These are phyloP conservation scores for Aureobasidium lini DNA, from an alignment of 2,329 filamentous ascomycete species.

Conservation along the genomic window DNA sequence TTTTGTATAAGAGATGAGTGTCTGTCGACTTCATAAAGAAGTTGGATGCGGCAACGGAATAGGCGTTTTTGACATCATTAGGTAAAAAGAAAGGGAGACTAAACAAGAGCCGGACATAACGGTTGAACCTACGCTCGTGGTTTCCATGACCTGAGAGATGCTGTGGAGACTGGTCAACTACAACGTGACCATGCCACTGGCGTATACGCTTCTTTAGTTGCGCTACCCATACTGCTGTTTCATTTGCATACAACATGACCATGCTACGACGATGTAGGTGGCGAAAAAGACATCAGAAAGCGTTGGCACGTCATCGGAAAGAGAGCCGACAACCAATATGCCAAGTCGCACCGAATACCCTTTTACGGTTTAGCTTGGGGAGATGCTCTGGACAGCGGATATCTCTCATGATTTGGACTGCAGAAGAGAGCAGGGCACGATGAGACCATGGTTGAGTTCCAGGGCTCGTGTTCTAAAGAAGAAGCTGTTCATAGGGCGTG, in stretches of 20 bases:
- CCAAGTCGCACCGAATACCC: slow-evolving; percentile 10
- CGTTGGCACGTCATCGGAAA: slow-evolving; percentile 4
- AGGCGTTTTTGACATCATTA: slow-evolving; percentile 15
- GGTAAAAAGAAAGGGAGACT: slow-evolving; percentile 7
- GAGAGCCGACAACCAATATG: neutral
- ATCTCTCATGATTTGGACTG: neutral
- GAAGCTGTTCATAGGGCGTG: neutral
- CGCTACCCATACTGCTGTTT: neutral
- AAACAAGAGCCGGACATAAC: neutral
- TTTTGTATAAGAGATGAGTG: slow-evolving; percentile 11
- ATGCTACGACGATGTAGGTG: neutral
- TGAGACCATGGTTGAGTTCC: neutral
- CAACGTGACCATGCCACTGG: neutral
- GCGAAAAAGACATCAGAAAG: neutral
- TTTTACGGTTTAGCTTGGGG: neutral
- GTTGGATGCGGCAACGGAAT: slow-evolving; percentile 6
- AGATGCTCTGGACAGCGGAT: neutral
- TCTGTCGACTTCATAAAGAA: neutral
- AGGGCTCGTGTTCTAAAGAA: neutral
- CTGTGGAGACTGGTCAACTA: neutral
- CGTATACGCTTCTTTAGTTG: neutral
- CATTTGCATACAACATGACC: neutral
- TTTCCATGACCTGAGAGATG: neutral
- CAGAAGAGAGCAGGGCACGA: neutral
- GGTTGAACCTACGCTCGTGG: neutral